Conservation (phyloP, 2,329 filamentous ascomycete species). For the Teratosphaeriaceae sp. region DNA sequence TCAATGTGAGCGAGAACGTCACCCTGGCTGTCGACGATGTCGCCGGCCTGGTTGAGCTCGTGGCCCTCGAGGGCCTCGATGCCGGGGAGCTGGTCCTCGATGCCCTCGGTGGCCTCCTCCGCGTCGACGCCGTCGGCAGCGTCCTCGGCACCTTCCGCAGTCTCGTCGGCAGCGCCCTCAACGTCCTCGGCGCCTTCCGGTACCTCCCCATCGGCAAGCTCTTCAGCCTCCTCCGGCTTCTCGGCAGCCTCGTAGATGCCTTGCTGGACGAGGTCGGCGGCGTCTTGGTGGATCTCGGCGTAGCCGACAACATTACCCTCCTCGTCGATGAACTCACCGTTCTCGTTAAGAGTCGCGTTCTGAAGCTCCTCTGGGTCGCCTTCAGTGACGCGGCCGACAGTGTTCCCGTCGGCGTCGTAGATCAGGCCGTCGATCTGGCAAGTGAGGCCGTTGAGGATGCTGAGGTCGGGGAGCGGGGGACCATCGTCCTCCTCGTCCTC, state of each 20-base stretch:
- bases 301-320: slow-evolving; percentile 48
- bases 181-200: slow-evolving; percentile 16
- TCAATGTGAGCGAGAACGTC: slow-evolving; percentile 45
- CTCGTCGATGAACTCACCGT: slow-evolving; percentile 50
- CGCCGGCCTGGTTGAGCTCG: slow-evolving; percentile 44
- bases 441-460: slow-evolving; percentile 42
- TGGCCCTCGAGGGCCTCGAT: slow-evolving; percentile 47
- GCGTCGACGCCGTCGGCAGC: slow-evolving; percentile 21
- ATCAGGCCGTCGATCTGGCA: slow-evolving; percentile 42
- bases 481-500: slow-evolving; percentile 22
- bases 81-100: slow-evolving; percentile 45
- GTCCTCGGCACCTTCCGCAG: slow-evolving; percentile 26
- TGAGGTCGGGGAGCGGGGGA: slow-evolving; percentile 35
- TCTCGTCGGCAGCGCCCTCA: slow-evolving; percentile 18
- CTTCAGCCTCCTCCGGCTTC: slow-evolving; percentile 31
- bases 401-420: slow-evolving; percentile 46
- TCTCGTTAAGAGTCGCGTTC: slow-evolving; percentile 44
- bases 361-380: slow-evolving; percentile 43
- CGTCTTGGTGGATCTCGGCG: slow-evolving; percentile 44
- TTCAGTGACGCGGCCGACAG: slow-evolving; percentile 41
- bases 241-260: slow-evolving; percentile 32
- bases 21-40: slow-evolving; percentile 44
- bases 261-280: slow-evolving; percentile 37
- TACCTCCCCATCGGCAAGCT: slow-evolving; percentile 16
- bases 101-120: slow-evolving; percentile 27